phyloP scores from a whole-genome alignment of 2,329 filamentous ascomycete genomes.

The Lasiodiplodia sp. region DNA sequence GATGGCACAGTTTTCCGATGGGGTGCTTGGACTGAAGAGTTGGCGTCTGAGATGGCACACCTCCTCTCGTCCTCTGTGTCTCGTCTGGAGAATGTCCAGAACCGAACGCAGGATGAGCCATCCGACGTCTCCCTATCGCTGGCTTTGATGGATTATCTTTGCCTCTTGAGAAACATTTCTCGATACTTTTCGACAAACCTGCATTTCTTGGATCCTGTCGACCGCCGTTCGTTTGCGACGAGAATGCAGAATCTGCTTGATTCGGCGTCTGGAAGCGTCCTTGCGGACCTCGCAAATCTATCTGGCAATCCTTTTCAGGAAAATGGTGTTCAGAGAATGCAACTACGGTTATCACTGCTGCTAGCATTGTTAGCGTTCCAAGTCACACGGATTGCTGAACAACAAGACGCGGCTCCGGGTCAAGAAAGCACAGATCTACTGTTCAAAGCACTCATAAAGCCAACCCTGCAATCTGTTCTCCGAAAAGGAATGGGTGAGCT shows the following conservation, averaged over 20 bases:
- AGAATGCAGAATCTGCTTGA: slow-evolving; percentile 52
- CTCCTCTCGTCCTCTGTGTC: slow-evolving; percentile 39
- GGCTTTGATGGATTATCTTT: slow-evolving; percentile 4
- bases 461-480: slow-evolving; percentile 47
- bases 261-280: slow-evolving; percentile 38
- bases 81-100: slow-evolving; percentile 28
- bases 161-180: slow-evolving; percentile 54
- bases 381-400: slow-evolving; percentile 42
- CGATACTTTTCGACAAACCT: slow-evolving; percentile 58
- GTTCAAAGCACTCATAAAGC: slow-evolving; percentile 44
- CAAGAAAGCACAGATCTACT: slow-evolving; percentile 38
- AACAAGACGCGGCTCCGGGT: slow-evolving; percentile 32
- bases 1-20: slow-evolving; percentile 51
- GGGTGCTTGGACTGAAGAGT: slow-evolving; percentile 63
- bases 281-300: slow-evolving; percentile 15
- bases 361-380: slow-evolving; percentile 43
- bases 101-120: background rate
- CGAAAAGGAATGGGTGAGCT: slow-evolving; percentile 47
- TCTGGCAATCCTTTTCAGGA: background rate
- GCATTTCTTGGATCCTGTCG: slow-evolving; percentile 62
- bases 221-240: slow-evolving; percentile 56
- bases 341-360: background rate
- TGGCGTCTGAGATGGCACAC: slow-evolving; percentile 55
- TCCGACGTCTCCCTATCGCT: background rate
- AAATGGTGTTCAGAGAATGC: background rate